These are phyloP conservation scores for Spiromastix sp. DNA, from an alignment of 2,329 filamentous ascomycete genomes.

Conservation along the genomic window DNA sequence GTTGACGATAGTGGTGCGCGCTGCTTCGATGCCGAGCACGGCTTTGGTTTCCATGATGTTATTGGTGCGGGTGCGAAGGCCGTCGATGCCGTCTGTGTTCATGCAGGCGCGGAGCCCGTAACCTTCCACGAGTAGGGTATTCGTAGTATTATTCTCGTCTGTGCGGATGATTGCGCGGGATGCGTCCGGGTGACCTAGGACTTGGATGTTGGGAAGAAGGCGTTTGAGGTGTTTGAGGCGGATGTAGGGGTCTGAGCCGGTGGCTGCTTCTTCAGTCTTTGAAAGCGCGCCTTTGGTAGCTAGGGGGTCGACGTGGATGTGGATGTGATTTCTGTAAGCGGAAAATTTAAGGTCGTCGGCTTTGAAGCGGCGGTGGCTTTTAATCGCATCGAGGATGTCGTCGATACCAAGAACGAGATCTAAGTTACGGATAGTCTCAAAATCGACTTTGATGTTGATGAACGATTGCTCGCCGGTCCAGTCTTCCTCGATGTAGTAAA, in stretches of 20 bases:
- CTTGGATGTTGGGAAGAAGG: constrained; percentile 67
- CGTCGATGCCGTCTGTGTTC: constrained; percentile 84
- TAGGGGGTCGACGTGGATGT: constrained; percentile 54
- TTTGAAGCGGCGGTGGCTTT: constrained; percentile 67
- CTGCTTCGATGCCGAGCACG: constrained; percentile 90
- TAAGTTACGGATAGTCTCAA: constrained; percentile 64
- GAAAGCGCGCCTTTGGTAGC: constrained; percentile 24
- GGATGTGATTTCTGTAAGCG: constrained; percentile 45
- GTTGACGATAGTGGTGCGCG: constrained; percentile 73
- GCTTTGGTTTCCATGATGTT: constrained; percentile 81
- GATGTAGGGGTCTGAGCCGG: constrained; percentile 35
- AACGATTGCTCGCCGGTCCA: constrained; percentile 71
- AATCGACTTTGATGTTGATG: constrained; percentile 73
- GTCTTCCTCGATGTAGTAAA: constrained; percentile 74
- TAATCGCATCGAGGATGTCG: constrained; percentile 68
- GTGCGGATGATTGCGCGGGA: constrained; percentile 82
- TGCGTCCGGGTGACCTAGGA: constrained; percentile 82
- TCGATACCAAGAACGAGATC: constrained; percentile 66
- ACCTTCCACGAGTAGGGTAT: constrained; percentile 78
- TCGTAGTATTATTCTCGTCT: constrained; percentile 56
- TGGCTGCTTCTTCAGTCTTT: constrained; percentile 33
- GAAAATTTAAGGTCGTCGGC: constrained; percentile 54
- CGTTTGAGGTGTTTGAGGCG: constrained; percentile 80
- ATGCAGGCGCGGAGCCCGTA: constrained; percentile 85
- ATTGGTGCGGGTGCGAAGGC: constrained; percentile 65